These are phyloP conservation scores for Crithidia bombi DNA, from an alignment of 208 protist genomes.

Conservation along the genomic window DNA sequence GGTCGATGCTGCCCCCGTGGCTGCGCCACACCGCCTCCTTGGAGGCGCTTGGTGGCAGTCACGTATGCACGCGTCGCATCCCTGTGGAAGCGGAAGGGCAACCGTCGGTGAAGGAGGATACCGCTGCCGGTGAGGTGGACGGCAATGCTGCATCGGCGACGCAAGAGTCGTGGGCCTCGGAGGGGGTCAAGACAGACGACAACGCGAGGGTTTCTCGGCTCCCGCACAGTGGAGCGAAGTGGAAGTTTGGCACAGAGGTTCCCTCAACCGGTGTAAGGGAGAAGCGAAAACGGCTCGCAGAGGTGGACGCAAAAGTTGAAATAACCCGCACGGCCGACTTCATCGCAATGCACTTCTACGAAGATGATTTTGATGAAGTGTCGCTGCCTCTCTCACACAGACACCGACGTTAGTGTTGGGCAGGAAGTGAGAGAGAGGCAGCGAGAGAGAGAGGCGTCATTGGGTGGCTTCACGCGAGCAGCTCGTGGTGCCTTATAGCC, in stretches of 20 bases:
- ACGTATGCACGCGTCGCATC: background rate
- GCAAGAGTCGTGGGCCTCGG: constrained; percentile 3
- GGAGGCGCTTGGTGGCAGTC: constrained; percentile 9
- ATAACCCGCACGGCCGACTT: constrained; percentile 42
- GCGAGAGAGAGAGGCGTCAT: background rate
- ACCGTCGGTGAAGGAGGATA: background rate
- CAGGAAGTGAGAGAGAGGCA: background rate
- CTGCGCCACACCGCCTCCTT: constrained; percentile 42
- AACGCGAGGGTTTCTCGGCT: background rate
- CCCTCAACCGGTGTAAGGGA: background rate
- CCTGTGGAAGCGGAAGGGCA: background rate
- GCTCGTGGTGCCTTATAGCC: background rate
- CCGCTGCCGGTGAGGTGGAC: background rate
- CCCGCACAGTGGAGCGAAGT: constrained; percentile 25
- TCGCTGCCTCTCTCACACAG: constrained; percentile 28
- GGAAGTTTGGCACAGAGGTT: background rate
- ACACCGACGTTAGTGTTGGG: background rate
- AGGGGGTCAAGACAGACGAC: background rate
- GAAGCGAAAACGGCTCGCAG: constrained; percentile 10
- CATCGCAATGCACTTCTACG: constrained; percentile 59
- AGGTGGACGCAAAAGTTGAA: constrained; percentile 3
- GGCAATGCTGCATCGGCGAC: background rate
- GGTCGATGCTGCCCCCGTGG: constrained; percentile 82
- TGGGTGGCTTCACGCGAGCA: background rate
- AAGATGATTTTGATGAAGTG: constrained; percentile 74